Conservation (phyloP, 2,329 filamentous ascomycete species). For the Colletotrichum magnum region DNA sequence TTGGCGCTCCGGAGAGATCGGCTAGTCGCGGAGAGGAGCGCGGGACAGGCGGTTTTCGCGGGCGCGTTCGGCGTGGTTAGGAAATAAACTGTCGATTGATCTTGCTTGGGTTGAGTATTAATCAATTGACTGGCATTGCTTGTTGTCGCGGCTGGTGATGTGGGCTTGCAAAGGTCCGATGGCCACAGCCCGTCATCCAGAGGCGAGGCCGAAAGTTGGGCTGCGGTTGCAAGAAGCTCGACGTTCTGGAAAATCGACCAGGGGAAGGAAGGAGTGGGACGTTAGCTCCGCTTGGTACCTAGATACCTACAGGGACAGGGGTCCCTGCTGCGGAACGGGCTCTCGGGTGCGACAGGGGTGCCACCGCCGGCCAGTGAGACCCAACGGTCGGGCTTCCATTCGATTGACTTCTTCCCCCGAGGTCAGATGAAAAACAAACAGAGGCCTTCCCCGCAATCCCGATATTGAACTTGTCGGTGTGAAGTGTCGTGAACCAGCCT, state of each 20-base stretch:
- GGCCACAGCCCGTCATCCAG: not conserved
- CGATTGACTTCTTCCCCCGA: not conserved
- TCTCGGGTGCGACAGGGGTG: constrained; percentile 6
- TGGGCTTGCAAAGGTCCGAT: constrained; percentile 6
- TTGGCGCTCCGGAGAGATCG: not conserved
- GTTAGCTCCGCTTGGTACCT: constrained; percentile 7
- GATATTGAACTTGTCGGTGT: not conserved
- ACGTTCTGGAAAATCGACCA: constrained; percentile 28
- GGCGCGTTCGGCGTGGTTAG: too few species aligned
- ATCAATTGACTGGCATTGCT: not conserved
- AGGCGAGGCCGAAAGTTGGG: constrained; percentile 9
- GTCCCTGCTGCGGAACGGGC: not conserved
- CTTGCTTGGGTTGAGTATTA: too few species aligned
- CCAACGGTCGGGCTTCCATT: not conserved
- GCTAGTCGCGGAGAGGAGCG: not conserved
- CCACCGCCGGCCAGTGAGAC: constrained; percentile 11
- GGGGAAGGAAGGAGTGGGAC: constrained; percentile 10
- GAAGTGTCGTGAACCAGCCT: not conserved
- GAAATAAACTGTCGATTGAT: too few species aligned
- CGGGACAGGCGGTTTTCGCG: not conserved
- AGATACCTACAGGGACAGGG: constrained; percentile 21
- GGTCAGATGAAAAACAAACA: not conserved
- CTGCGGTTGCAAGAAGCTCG: constrained; percentile 32
- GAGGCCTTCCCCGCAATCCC: not conserved
- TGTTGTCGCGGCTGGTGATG: not conserved